These are phyloP conservation scores for Leccinum huronense DNA, from an alignment of 1,284 basidiomycete genomes.

Conservation along the genomic window DNA sequence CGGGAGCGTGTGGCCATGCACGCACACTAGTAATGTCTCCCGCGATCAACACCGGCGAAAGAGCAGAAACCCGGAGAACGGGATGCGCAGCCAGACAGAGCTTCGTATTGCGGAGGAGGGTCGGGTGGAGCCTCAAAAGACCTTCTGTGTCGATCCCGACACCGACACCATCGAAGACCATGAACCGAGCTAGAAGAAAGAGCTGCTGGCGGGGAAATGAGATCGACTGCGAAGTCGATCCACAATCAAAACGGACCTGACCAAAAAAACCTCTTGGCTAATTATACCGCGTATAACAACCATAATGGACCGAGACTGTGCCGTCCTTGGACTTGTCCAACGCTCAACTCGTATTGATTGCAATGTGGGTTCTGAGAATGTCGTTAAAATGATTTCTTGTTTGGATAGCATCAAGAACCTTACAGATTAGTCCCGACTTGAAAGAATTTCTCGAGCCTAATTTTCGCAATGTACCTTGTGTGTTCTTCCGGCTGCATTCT, in stretches of 20 bases:
- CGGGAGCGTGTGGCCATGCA: slow-evolving; percentile 24
- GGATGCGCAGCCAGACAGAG: slow-evolving; percentile 10
- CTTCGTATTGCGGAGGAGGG: slow-evolving; percentile 17
- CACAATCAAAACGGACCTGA: slow-evolving; percentile 38
- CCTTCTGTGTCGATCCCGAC: slow-evolving; percentile 40
- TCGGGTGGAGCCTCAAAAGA: slow-evolving; percentile 13
- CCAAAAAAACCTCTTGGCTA: too few species aligned
- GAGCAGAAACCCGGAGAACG: slow-evolving; percentile 37
- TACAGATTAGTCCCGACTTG: slow-evolving; percentile 61
- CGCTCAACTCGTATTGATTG: too few species aligned
- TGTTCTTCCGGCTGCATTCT: slow-evolving; percentile 76
- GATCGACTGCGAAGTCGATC: slow-evolving; percentile 47
- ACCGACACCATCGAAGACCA: slow-evolving; percentile 43
- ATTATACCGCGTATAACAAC: slow-evolving; percentile 23
- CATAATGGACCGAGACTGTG: slow-evolving; percentile 21
- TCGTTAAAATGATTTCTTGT: too few species aligned
- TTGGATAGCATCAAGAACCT: too few species aligned
- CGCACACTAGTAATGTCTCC: background rate
- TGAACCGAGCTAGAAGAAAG: slow-evolving; percentile 38
- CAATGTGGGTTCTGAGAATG: too few species aligned
- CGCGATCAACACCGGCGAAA: slow-evolving; percentile 16
- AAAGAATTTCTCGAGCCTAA: slow-evolving; percentile 98
- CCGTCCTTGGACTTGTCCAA: too few species aligned
- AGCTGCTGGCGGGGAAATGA: slow-evolving; percentile 34
- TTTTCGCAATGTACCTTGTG: slow-evolving; percentile 90